phyloP scores from a whole-genome alignment of 2,329 filamentous ascomycete genomes.

The Stylonectria norvegica region DNA sequence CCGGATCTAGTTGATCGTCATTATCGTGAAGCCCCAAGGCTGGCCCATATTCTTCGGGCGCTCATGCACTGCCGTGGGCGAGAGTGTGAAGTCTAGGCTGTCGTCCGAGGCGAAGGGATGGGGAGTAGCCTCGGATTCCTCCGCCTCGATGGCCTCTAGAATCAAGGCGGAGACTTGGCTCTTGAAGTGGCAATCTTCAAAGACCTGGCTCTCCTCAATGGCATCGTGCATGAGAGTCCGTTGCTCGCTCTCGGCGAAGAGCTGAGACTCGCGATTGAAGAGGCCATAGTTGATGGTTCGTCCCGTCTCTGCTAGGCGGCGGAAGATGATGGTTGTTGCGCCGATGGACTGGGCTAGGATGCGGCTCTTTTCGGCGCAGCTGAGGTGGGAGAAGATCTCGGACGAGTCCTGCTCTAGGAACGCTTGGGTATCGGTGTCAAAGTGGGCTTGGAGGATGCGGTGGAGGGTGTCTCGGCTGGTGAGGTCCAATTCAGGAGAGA shows the following conservation, averaged over 20 bases:
- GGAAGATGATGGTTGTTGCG: slow-evolving; percentile 22
- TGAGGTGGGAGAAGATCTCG: slow-evolving; percentile 24
- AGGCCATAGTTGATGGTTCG: slow-evolving; percentile 22
- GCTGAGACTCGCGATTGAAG: slow-evolving; percentile 26
- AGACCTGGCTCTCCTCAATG: slow-evolving; percentile 24
- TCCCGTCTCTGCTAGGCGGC: slow-evolving; percentile 21
- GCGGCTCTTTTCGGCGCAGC: slow-evolving; percentile 21
- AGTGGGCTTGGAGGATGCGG: slow-evolving; percentile 27
- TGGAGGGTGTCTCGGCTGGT: slow-evolving; percentile 24
- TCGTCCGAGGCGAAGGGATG: slow-evolving; percentile 24
- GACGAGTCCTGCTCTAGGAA: slow-evolving; percentile 26
- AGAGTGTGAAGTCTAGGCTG: slow-evolving; percentile 22
- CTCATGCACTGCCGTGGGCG: slow-evolving; percentile 19
- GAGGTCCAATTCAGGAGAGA: slow-evolving; percentile 21
- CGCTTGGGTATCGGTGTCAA: slow-evolving; percentile 25
- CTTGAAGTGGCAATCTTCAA: slow-evolving; percentile 20
- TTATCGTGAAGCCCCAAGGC: slow-evolving; percentile 26
- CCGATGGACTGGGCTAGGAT: slow-evolving; percentile 27
- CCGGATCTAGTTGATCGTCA: slow-evolving; percentile 25
- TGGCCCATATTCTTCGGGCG: slow-evolving; percentile 25
- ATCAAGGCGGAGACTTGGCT: slow-evolving; percentile 22
- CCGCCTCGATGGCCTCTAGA: slow-evolving; percentile 24
- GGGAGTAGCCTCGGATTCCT: slow-evolving; percentile 21
- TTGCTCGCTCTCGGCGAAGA: slow-evolving; percentile 28
- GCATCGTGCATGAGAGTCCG: slow-evolving; percentile 22